Conservation (phyloP, 192 early-diverging fungal species). For the Coemansia sp. region DNA sequence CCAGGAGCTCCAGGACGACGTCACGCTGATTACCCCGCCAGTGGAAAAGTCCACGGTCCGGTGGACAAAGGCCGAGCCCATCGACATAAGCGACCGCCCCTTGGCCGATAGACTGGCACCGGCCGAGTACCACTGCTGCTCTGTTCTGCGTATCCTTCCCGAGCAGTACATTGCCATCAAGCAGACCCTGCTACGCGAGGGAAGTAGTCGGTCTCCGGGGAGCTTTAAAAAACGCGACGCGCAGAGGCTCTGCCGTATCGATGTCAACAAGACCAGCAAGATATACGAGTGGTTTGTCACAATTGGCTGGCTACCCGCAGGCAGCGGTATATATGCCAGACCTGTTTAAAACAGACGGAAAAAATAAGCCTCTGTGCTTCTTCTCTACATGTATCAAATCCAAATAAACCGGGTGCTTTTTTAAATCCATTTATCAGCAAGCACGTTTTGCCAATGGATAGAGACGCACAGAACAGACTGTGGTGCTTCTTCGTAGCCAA, state of each 20-base stretch:
- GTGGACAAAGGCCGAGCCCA: slow-evolving; percentile 50
- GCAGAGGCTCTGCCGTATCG: slow-evolving; percentile 83
- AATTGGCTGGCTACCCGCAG: slow-evolving; percentile 73
- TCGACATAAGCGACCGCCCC: slow-evolving; percentile 31
- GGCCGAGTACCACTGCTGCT: slow-evolving; percentile 70
- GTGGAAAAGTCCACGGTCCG: slow-evolving; percentile 33
- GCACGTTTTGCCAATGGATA: too few relatives aligned
- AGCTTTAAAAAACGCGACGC: slow-evolving; percentile 87
- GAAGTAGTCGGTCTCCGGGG: slow-evolving; percentile 17
- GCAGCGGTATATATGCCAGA: slow-evolving; percentile 29
- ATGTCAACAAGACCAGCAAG: slow-evolving; percentile 91
- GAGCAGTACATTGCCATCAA: slow-evolving; percentile 83
- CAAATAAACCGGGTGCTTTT: too few relatives aligned
- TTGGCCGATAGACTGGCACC: slow-evolving; percentile 36
- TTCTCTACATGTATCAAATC: too few relatives aligned
- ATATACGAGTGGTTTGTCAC: slow-evolving; percentile 85
- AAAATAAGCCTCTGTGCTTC: too few relatives aligned
- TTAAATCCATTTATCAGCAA: too few relatives aligned
- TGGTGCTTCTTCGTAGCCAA: too few relatives aligned
- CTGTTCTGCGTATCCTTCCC: slow-evolving; percentile 76
- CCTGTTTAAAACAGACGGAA: too few relatives aligned
- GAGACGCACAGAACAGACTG: too few relatives aligned
- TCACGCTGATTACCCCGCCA: slow-evolving; percentile 27
- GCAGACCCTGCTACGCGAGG: slow-evolving; percentile 65
- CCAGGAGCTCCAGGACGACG: slow-evolving; percentile 15